Conservation (phyloP, 768 basidiomycete species). For the Lactarius deliciosus region DNA sequence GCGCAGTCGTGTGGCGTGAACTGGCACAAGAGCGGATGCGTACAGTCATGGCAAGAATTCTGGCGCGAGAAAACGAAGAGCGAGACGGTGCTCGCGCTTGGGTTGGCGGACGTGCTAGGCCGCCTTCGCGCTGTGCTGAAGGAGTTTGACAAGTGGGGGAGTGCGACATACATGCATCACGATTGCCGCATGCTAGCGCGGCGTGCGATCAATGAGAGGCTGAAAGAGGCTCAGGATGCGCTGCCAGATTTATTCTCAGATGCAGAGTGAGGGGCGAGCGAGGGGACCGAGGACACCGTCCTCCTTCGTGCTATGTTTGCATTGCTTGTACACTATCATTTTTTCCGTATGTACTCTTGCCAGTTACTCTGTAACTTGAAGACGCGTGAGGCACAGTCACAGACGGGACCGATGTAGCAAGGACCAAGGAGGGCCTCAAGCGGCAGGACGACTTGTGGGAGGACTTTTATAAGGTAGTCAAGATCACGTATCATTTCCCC, state of each 20-base stretch:
- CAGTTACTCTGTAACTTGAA: background rate
- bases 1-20: conserved; percentile 59
- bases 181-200: conserved; percentile 64
- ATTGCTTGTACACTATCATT: background rate
- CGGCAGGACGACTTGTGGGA: too few relatives aligned
- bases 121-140: conserved; percentile 59
- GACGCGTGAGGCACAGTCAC: background rate
- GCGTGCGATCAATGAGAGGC: conserved; percentile 52
- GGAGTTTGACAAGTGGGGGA: conserved; percentile 70
- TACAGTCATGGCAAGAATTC: conserved; percentile 72
- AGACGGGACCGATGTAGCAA: background rate
- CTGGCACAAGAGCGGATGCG: conserved; percentile 73
- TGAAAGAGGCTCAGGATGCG: conserved; percentile 56
- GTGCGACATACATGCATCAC: conserved; percentile 76
- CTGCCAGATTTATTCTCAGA: conserved; percentile 62
- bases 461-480: too few relatives aligned
- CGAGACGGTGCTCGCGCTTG: conserved; percentile 58
- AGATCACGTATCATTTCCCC: too few relatives aligned
- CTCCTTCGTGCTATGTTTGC: background rate
- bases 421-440: background rate
- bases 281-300: background rate
- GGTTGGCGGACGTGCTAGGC: conserved; percentile 66
- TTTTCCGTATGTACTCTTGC: background rate
- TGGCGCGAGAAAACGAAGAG: conserved; percentile 74
- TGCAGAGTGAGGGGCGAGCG: conserved; percentile 21